Evolutionary conservation across 768 basidiomycete genomes (phyloP), one percentile per base, ranked within the genome.

Genomic region (Rhodocollybia butyracea): DNA sequence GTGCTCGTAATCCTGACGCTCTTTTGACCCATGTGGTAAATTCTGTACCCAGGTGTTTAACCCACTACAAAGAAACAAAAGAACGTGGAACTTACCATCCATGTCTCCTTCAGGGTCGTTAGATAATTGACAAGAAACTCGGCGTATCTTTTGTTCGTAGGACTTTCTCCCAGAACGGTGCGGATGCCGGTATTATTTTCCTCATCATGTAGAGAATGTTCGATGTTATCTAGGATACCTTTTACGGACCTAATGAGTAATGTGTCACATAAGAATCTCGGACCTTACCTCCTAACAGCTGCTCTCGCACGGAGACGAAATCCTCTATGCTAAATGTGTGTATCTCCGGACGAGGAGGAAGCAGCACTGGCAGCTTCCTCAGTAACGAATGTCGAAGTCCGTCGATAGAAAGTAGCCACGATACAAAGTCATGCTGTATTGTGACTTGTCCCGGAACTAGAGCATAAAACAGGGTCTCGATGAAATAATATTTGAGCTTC

Each of bases 401-500:
- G 54, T 83, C 84, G n/a, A 84, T 70, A 8, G 80, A 76, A 31
- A 90, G 69, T n/a, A 91, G 61, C 26, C 78, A 63, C 2, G 79
- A 70, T 10, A 80, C 65, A 57, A 83, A 90, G 56, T 84, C 77
- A 54, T 80, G 79, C 64, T 88, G 87, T 24, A 82, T 72, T 0
- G 77, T 78, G 22, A 77, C 59, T 45, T 73, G 67, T 26, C 69
- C 66, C 1, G 81, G 76, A 6, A 80, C 77, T 13, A 87, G 61
- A 7, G 78, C 74, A 55, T 77, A 71, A 30, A 89, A 69, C 22
- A 90, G 66, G 8, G 82, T 72, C 15, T 78, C 70, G 3, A 88
- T 60, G 62, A 84, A 88, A 1, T 73, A 68, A 38, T 83, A 74
- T 59, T 72, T 70, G 43, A 75, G 66, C 8, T 65, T 63, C 85